These are phyloP conservation scores for Alnus rubra DNA, from an alignment of 306 rosid species.

Conservation along the genomic window DNA sequence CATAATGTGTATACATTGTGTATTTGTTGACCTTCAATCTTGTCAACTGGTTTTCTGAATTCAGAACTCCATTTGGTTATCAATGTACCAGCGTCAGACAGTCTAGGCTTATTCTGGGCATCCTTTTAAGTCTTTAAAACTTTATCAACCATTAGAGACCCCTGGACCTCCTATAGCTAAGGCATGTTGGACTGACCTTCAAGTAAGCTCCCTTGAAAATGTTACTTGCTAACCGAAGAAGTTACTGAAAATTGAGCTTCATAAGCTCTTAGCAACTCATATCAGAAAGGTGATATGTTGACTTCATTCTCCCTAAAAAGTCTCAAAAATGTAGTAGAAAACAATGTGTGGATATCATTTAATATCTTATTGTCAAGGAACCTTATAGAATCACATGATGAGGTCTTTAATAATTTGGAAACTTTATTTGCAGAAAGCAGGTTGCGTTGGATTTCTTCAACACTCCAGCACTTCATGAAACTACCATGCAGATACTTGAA, in stretches of 20 bases:
- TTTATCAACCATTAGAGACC: constrained; percentile 11
- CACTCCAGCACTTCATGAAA: constrained; percentile 56
- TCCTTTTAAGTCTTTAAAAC: constrained; percentile 7
- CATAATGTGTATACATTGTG: neutral
- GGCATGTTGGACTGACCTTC: constrained; percentile 16
- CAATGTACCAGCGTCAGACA: neutral
- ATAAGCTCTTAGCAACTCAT: neutral
- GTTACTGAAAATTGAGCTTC: neutral
- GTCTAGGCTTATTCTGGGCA: neutral
- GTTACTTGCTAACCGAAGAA: constrained; percentile 2
- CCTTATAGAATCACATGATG: neutral
- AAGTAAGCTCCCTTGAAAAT: constrained; percentile 6
- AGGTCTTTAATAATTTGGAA: constrained; percentile 25
- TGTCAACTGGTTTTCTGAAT: neutral
- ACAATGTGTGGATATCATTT: neutral
- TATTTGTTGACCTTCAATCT: neutral
- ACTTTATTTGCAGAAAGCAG: constrained; percentile 67
- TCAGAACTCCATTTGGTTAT: neutral
- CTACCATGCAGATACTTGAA: constrained; percentile 58
- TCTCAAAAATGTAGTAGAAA: neutral
- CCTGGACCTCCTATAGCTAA: neutral
- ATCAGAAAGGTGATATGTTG: neutral
- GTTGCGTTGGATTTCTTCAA: constrained; percentile 53
- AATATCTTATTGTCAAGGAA: neutral
- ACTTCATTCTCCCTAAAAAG: neutral